Conservation (phyloP, 2,329 filamentous ascomycete genomes). For the Macrophomina phaseolina region DNA sequence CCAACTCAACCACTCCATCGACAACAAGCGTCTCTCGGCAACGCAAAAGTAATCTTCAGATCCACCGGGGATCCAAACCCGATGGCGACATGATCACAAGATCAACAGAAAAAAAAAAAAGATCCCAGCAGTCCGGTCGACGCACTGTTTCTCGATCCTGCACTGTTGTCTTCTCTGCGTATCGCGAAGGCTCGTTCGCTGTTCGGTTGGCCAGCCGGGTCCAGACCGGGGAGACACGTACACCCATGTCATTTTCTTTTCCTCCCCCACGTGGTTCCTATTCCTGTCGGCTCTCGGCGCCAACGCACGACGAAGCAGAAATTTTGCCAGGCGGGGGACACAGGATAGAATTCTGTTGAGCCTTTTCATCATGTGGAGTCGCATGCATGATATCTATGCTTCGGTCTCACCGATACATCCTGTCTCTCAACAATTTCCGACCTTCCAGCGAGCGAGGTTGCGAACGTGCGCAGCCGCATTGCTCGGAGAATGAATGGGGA, state of each 20-base stretch:
- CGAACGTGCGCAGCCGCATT: no score
- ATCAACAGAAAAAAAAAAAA: constrained; percentile 10
- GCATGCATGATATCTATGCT: neutral
- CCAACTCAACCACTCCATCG: no score
- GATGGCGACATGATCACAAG: constrained; percentile 3
- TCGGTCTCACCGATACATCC: neutral
- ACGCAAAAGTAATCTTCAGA: neutral
- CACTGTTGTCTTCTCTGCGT: no score
- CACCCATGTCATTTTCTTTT: neutral
- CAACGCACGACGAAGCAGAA: neutral
- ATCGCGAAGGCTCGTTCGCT: no score
- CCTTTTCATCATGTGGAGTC: no score
- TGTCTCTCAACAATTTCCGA: constrained; percentile 16
- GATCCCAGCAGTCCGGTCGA: neutral
- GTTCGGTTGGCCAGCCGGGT: neutral
- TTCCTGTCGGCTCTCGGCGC: neutral
- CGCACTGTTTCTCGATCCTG: neutral
- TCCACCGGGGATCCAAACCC: constrained; percentile 3
- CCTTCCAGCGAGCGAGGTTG: neutral
- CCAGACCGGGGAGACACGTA: neutral
- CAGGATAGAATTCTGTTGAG: neutral
- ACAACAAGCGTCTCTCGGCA: neutral
- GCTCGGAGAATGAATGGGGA: neutral
- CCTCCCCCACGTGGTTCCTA: constrained; percentile 1
- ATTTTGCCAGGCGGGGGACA: constrained; percentile 1